Conservation (phyloP, 2,329 filamentous ascomycete species). For the Metarhizium rileyi region DNA sequence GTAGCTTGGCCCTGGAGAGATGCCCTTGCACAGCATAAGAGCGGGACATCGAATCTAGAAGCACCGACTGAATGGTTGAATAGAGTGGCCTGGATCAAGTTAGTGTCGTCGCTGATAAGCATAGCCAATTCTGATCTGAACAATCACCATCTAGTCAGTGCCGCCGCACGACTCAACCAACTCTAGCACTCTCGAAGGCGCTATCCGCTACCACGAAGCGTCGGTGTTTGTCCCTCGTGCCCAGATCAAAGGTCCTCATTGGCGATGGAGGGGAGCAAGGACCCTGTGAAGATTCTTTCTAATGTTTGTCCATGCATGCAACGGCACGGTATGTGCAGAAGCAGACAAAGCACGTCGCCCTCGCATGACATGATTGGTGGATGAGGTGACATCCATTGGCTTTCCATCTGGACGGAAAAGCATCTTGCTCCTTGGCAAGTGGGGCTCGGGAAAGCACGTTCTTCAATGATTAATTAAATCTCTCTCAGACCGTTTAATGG, state of each 20-base stretch:
- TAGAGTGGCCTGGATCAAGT: background rate
- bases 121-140: background rate
- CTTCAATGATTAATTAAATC: background rate
- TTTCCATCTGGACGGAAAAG: too few relatives aligned
- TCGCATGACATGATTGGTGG: too few relatives aligned
- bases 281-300: slow-evolving; percentile 8
- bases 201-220: background rate
- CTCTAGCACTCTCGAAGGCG: too few relatives aligned
- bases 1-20: background rate
- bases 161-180: too few relatives aligned
- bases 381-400: too few relatives aligned
- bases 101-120: background rate
- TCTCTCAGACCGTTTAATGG: background rate
- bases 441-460: background rate
- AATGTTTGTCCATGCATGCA: slow-evolving; percentile 9
- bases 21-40: background rate
- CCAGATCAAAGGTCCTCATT: slow-evolving; percentile 1
- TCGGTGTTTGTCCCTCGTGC: slow-evolving; percentile 1
- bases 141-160: too few relatives aligned
- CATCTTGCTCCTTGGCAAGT: background rate
- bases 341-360: too few relatives aligned
- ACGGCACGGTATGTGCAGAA: background rate
- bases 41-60: background rate
- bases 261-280: background rate
- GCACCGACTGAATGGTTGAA: too few relatives aligned